A percentile compares a stretch with the other conserved stretches of the same genome.
Evolutionary conservation across 768 basidiomycete species (phyloP).

Genomic region (Tricholoma terreum): DNA sequence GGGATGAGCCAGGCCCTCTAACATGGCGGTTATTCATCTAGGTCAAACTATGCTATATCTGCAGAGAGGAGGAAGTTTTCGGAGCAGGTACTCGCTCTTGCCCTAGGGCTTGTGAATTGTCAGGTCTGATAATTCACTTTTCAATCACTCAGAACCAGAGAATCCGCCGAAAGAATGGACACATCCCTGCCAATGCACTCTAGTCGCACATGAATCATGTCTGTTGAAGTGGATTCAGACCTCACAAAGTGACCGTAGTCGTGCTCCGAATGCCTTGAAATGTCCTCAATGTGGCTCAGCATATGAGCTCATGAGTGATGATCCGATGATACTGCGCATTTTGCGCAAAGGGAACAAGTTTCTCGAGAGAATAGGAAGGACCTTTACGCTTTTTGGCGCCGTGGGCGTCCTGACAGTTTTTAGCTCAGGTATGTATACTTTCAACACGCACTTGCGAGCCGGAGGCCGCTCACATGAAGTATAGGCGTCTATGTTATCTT

Average conservation of each 20-base stretch:
- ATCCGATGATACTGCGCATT: slow-evolving; percentile 48
- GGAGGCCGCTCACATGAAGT: neutral
- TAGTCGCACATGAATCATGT: slow-evolving; percentile 78
- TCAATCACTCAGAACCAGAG: slow-evolving; percentile 32
- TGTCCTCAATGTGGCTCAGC: slow-evolving; percentile 73
- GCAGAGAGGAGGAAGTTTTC: slow-evolving; percentile 65
- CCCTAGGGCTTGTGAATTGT: neutral
- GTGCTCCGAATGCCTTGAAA: slow-evolving; percentile 65
- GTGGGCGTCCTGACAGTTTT: slow-evolving; percentile 52
- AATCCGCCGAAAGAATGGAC: slow-evolving; percentile 61
- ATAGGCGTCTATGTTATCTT: slow-evolving; percentile 44
- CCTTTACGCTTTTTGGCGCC: slow-evolving; percentile 48
- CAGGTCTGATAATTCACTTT: neutral
- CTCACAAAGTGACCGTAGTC: slow-evolving; percentile 53
- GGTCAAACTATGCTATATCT: slow-evolving; percentile 81
- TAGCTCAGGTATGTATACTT: slow-evolving; percentile 51
- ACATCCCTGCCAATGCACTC: slow-evolving; percentile 78
- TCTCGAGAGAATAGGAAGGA: slow-evolving; percentile 49
- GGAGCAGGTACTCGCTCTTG: slow-evolving; percentile 36
- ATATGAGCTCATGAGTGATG: slow-evolving; percentile 67
- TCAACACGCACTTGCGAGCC: neutral
- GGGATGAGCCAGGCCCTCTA: neutral
- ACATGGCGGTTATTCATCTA: slow-evolving; percentile 12
- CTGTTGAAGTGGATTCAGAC: slow-evolving; percentile 78
- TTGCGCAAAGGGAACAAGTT: slow-evolving; percentile 50